Base-by-base conservation (phyloP, 176 grass and related monocot genomes). In the maize (Zea mays) region DNA sequence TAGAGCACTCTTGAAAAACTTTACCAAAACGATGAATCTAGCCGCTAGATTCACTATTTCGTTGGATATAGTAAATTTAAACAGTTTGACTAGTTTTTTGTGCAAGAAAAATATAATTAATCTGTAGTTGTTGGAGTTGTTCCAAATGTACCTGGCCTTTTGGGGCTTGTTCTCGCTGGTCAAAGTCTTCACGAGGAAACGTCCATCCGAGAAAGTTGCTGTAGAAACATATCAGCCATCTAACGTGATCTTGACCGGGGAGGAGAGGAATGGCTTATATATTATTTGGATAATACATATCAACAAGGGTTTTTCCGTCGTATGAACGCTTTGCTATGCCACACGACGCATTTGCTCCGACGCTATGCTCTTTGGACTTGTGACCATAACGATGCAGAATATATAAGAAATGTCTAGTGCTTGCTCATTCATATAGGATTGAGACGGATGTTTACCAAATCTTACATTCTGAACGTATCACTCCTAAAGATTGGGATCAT, bases 171-270 rank as follows among this genome's bases (percentile, higher is more conserved):
- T 69, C 54, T 37, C 70, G 14, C 45, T 69, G 62, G 80, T 74
- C 86, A 83, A 88, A 88, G 80, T 82, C 80, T 67, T 67, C 51
- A 64, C 33, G 43, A 67, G 59, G 60, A 79, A 79, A 82, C 75
- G 80, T 82, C 71, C 39, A 82, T 75, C 38, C 68, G 65, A 71
- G 65, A 86, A 82, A 86, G 72, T 39, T 71, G 52, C 46, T 47
- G 37, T 67, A 39, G 61, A 60, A 60, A 60, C 57, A 72, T 59
- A 61, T 19, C 67, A 42, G 7, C 59, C 51, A n/a, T 78, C 64
- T 34, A 68, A 82, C 74, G 58, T 83, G 72, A 83, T 78, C 40
- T 81, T 81, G 84, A 75, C 52, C 12, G 62, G 62, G 44, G 27
- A n/a, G 27, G 27, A 27, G 27, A 27, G 27, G 27, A 27, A 27